phyloP scores from a whole-genome alignment of 2,329 filamentous ascomycete genomes.

The Zymoseptoria crescenta region DNA sequence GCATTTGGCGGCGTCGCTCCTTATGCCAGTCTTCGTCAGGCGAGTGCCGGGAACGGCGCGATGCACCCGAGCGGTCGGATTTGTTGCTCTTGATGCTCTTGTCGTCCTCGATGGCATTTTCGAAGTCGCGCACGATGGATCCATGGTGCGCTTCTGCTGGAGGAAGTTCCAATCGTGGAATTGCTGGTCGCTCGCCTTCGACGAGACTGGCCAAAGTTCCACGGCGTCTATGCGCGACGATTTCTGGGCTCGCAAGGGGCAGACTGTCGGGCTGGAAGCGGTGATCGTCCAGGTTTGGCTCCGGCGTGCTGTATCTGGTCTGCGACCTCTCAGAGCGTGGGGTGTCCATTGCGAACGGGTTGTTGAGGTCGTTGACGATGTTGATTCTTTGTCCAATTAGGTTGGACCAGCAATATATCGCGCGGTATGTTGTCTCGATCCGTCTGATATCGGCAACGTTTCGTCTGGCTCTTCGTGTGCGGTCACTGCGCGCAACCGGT shows the following conservation, averaged over 20 bases:
- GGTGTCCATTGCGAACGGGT: conserved; percentile 38
- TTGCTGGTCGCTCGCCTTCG: conserved; percentile 35
- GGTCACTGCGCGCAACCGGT: not conserved
- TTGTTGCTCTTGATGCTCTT: conserved; percentile 42
- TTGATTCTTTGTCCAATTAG: not conserved
- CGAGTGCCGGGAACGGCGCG: conserved; percentile 17
- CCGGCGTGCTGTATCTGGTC: conserved; percentile 59
- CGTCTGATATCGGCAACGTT: not conserved
- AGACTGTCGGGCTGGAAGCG: conserved; percentile 57
- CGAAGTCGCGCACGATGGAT: conserved; percentile 66
- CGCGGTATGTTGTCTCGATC: not conserved
- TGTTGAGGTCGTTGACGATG: not conserved
- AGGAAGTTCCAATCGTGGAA: conserved; percentile 38
- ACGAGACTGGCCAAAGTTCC: conserved; percentile 66
- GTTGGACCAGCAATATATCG: not conserved
- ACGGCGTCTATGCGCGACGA: conserved; percentile 44
- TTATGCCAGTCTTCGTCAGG: conserved; percentile 28
- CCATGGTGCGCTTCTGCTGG: conserved; percentile 34
- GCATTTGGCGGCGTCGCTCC: conserved; percentile 17
- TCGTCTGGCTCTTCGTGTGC: not conserved
- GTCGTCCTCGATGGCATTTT: conserved; percentile 79
- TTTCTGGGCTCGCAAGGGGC: conserved; percentile 46
- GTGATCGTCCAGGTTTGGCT: conserved; percentile 82
- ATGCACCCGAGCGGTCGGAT: conserved; percentile 41
- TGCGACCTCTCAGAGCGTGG: conserved; percentile 60